A percentile compares a stretch with the other conserved stretches of the same genome.
phyloP scores from a whole-genome alignment of 1,284 basidiomycete genomes.

The Volvariella volvacea region DNA sequence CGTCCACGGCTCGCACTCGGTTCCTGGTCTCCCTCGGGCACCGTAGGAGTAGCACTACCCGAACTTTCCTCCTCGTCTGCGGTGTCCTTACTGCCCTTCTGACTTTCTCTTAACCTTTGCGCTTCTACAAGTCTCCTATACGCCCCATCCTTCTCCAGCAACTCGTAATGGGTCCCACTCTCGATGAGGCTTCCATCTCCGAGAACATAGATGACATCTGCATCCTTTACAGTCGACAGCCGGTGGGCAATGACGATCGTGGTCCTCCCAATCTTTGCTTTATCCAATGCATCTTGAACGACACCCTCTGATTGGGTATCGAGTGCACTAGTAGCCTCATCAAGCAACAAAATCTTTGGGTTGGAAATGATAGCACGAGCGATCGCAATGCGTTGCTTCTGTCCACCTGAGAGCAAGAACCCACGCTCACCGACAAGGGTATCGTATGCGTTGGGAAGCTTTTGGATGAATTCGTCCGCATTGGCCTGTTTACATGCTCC shows the following conservation, averaged over 20 bases:
- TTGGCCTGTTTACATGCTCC: slow-evolving; percentile 89
- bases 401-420: slow-evolving; percentile 88
- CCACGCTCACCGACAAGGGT: slow-evolving; percentile 92
- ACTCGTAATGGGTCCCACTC: slow-evolving; percentile 74
- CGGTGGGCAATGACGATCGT: slow-evolving; percentile 77
- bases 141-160: slow-evolving; percentile 61
- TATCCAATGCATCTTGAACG: slow-evolving; percentile 93
- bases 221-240: slow-evolving; percentile 75
- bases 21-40: no score
- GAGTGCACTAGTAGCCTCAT: slow-evolving; percentile 86
- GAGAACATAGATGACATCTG: slow-evolving; percentile 84
- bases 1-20: no score
- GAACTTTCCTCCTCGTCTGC: slow-evolving; percentile 50
- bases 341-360: slow-evolving; percentile 77
- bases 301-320: slow-evolving; percentile 90
- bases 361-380: slow-evolving; percentile 94
- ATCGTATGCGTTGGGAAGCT: slow-evolving; percentile 81
- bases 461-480: slow-evolving; percentile 83
- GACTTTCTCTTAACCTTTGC: slow-evolving; percentile 70
- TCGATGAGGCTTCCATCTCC: slow-evolving; percentile 81
- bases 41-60: no score
- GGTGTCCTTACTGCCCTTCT: slow-evolving; percentile 26
- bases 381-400: slow-evolving; percentile 89
- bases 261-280: slow-evolving; percentile 74
- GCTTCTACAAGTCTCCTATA: slow-evolving; percentile 76